phyloP scores from a whole-genome alignment of 108 stramenopile genomes.

The Conticribra weissflogii region DNA sequence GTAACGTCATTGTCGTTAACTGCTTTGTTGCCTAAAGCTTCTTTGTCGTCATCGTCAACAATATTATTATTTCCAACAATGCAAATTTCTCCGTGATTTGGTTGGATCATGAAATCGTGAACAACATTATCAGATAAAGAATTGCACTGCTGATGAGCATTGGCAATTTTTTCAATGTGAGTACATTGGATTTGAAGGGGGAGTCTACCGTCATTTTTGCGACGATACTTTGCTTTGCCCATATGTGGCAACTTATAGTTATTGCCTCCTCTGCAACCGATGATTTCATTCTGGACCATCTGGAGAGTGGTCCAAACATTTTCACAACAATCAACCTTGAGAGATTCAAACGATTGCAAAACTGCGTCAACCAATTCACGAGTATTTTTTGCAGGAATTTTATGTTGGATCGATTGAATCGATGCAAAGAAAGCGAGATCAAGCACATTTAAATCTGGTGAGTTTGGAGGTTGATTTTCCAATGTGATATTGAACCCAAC shows the following conservation, averaged over 20 bases:
- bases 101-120: too few relatives aligned
- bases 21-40: too few relatives aligned
- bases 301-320: slow-evolving; percentile 23
- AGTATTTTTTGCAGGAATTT: slow-evolving; percentile 10
- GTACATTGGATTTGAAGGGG: slow-evolving; percentile 14
- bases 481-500: neutral
- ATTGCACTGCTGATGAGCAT: too few relatives aligned
- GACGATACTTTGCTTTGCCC: slow-evolving; percentile 11
- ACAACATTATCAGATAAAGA: too few relatives aligned
- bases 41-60: too few relatives aligned
- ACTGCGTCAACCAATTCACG: slow-evolving; percentile 1
- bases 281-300: slow-evolving; percentile 13
- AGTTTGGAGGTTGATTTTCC: slow-evolving; percentile 8
- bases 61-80: too few relatives aligned
- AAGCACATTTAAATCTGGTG: slow-evolving; percentile 16
- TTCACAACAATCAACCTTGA: slow-evolving; percentile 2
- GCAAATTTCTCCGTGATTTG: too few relatives aligned
- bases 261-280: too few relatives aligned
- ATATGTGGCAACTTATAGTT: slow-evolving; percentile 14
- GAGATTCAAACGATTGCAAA: neutral
- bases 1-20: too few relatives aligned
- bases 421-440: slow-evolving; percentile 22
- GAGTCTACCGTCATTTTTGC: neutral
- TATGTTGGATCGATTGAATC: slow-evolving; percentile 24
- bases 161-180: too few relatives aligned